These are phyloP conservation scores for Ceratocystiopsis brevicomis DNA, from an alignment of 2,329 filamentous ascomycete species.

Conservation along the genomic window DNA sequence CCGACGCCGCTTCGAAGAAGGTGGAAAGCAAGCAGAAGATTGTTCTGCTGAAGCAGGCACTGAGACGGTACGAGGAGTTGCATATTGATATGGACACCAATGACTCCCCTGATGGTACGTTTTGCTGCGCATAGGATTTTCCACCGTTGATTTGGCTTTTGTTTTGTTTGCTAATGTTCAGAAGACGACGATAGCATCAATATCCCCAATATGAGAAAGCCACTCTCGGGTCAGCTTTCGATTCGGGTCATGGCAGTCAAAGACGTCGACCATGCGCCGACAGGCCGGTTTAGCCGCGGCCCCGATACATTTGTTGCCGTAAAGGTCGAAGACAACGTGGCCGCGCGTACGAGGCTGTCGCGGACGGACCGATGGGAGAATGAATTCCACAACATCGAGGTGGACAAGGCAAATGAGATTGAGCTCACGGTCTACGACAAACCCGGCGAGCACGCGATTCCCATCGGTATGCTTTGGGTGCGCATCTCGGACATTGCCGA, in stretches of 20 bases:
- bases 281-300: constrained; percentile 65
- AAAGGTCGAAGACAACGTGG: constrained; percentile 88
- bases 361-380: constrained; percentile 81
- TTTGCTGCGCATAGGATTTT: too few species aligned
- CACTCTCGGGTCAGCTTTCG: constrained; percentile 76
- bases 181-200: constrained; percentile 94
- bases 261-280: constrained; percentile 84
- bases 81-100: constrained; percentile 68
- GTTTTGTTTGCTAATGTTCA: constrained; percentile 12
- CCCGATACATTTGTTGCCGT: constrained; percentile 92
- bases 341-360: constrained; percentile 70
- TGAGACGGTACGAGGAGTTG: constrained; percentile 92
- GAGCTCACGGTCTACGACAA: constrained; percentile 97
- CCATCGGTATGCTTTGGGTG: constrained; percentile 91
- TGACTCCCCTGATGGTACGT: constrained; percentile 63
- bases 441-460: constrained; percentile 71
- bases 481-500: constrained; percentile 93
- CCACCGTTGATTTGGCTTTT: background rate
- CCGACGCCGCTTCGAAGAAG: constrained; percentile 72
- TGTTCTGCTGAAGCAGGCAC: constrained; percentile 77
- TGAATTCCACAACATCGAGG: constrained; percentile 78
- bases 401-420: constrained; percentile 97
- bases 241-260: constrained; percentile 77
- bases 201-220: constrained; percentile 83
- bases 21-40: constrained; percentile 98